Percentiles rank a stretch among this genome's conserved stretches.
phyloP scores from a whole-genome alignment of 2,329 filamentous ascomycete genomes.

The Penicillium sp. region DNA sequence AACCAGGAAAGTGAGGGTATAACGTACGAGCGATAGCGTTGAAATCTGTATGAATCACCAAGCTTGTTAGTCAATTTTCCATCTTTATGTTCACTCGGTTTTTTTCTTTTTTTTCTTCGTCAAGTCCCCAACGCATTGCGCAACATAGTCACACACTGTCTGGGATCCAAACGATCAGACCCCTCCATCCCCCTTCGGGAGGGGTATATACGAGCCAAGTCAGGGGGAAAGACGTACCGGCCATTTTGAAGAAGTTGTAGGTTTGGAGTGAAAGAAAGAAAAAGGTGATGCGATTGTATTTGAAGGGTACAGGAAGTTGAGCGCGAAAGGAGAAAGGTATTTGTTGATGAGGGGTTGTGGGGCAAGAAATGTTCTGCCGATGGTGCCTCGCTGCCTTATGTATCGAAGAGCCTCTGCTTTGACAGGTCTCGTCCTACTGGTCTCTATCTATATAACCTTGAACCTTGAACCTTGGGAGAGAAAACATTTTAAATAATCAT shows the following conservation, averaged over 20 bases:
- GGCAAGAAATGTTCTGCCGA: slow-evolving; percentile 27
- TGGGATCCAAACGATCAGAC: slow-evolving; percentile 15
- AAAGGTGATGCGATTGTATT: slow-evolving; percentile 23
- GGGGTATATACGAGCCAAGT: background rate
- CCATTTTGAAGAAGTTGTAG: slow-evolving; percentile 33
- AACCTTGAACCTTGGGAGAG: no score
- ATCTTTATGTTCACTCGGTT: background rate
- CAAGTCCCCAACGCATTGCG: slow-evolving; percentile 11
- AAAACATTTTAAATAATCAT: background rate
- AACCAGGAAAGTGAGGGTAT: background rate
- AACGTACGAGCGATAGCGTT: slow-evolving; percentile 42
- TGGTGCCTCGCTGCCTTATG: slow-evolving; percentile 11
- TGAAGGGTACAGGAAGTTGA: slow-evolving; percentile 13
- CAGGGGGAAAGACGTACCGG: slow-evolving; percentile 30
- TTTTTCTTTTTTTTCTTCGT: background rate
- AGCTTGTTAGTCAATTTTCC: slow-evolving; percentile 14
- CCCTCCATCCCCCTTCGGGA: background rate
- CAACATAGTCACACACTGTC: slow-evolving; percentile 17
- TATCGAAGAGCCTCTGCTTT: slow-evolving; percentile 4
- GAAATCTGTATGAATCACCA: slow-evolving; percentile 35
- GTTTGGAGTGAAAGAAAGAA: slow-evolving; percentile 9
- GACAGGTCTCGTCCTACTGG: background rate
- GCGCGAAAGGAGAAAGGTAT: slow-evolving; percentile 19
- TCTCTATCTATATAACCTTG: background rate
- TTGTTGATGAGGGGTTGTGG: slow-evolving; percentile 29